Evolutionary conservation across 2,329 filamentous ascomycete genomes (phyloP).

Genomic region (Xylaria sp.): DNA sequence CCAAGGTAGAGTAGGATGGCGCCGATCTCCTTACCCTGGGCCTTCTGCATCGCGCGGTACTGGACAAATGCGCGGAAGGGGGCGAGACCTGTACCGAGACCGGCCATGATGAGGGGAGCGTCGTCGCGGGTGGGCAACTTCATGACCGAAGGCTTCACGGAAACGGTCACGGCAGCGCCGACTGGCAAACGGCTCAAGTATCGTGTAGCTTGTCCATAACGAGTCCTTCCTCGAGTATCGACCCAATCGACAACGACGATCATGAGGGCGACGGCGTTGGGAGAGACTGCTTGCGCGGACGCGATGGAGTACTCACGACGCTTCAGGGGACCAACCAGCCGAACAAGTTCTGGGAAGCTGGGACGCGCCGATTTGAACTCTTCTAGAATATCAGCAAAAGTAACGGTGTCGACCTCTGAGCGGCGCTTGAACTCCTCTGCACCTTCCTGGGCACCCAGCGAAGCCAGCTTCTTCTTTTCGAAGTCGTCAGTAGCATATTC

Average conservation of each 20-base stretch:
- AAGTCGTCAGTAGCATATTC: constrained; percentile 84
- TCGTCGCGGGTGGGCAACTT: constrained; percentile 91
- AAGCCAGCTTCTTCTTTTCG: constrained; percentile 82
- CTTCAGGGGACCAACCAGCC: constrained; percentile 91
- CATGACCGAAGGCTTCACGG: constrained; percentile 98
- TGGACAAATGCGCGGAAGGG: constrained; percentile 99
- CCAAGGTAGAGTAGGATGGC: constrained; percentile 95
- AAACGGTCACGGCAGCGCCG: constrained; percentile 85
- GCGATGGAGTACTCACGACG: constrained; percentile 99
- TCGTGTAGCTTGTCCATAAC: constrained; percentile 91
- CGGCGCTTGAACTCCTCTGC: constrained; percentile 92
- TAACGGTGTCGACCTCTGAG: constrained; percentile 88
- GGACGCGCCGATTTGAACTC: constrained; percentile 93
- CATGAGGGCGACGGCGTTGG: constrained; percentile 89
- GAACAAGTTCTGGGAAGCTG: constrained; percentile 85
- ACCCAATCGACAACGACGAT: constrained; percentile 98
- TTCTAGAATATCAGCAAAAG: constrained; percentile 87
- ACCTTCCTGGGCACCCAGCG: constrained; percentile 80
- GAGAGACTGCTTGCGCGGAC: constrained; percentile 93
- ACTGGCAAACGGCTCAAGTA: constrained; percentile 82
- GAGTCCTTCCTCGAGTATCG: constrained; percentile 85
- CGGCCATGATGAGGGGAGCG: constrained; percentile 97
- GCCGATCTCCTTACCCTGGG: constrained; percentile 95
- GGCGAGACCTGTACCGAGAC: constrained; percentile 95
- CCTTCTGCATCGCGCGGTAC: constrained; percentile 97